Evolutionary conservation across 257 asterid genomes (phyloP), one percentile per base, ranked within the genome.

Genomic region (Misopates orontium): DNA sequence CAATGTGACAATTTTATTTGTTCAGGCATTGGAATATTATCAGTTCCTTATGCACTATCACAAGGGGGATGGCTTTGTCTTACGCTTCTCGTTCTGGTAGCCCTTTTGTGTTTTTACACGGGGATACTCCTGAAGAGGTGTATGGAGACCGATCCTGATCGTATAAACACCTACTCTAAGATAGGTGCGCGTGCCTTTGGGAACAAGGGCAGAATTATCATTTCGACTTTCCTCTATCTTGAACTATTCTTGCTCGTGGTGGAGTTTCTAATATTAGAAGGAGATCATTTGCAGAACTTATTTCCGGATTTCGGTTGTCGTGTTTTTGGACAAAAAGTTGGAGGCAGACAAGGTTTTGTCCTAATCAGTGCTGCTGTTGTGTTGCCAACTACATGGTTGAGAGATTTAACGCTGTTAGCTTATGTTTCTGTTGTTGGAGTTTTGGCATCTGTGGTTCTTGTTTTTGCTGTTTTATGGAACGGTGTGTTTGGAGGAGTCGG

Each of bases 41-140:
- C 81, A 12, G 32, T 81, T 25, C 77, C 83, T 1, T 75, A 56
- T 48, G 83, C 86, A 21, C 79, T 81, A 12, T 72, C 81, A 7
- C 4, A 62, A 63, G 77, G 69, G 42, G 79, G 81, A 3, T 81
- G 86, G 81, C 25, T 81, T 10, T 56, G 79, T 40, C 19, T 77
- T 3, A 52, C 51, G 1, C 14, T 72, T 4, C 65, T 78, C 4
- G 19, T 74, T 9, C 25, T 50, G 2, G 52, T 81, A 51, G 79
- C 85, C 17, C 5, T 56, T 9, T 21, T 70, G 1, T 69, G 75
- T 62, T 75, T 47, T 31, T 77, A 69, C 18, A 81, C 77, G 1
- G 79, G 77, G 1, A 10, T 78, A 16, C 77, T 75, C 32, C 12
- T 74, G 3, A 70, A 53, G 21, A 61, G 56, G 52, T 76, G 81